A percentile compares a stretch with the other conserved stretches of the same genome.
These are phyloP conservation scores for Turritis glabra DNA, from an alignment of 345 rosid species.

Conservation along the genomic window DNA sequence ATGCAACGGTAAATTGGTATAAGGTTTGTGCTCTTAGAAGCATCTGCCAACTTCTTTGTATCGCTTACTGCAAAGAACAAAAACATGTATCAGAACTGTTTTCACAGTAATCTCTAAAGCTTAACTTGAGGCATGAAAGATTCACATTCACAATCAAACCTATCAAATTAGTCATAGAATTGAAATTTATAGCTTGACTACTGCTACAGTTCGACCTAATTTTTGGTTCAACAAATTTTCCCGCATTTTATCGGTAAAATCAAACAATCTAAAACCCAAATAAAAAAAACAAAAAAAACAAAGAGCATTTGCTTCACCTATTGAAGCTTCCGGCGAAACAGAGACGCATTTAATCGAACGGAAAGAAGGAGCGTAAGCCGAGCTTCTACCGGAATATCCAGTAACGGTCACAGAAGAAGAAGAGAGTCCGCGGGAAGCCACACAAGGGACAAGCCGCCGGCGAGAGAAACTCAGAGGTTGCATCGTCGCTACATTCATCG, in stretches of 20 bases:
- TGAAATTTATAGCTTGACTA: neutral
- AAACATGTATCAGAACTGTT: neutral
- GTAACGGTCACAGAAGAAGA: constrained; percentile 31
- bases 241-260: constrained; percentile 29
- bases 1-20: constrained; percentile 71
- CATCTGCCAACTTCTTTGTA: constrained; percentile 53
- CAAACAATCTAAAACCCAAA: constrained; percentile 26
- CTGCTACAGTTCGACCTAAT: neutral
- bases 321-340: constrained; percentile 21
- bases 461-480: constrained; percentile 39
- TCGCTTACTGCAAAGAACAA: constrained; percentile 44
- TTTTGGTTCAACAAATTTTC: constrained; percentile 3
- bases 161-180: neutral
- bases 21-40: constrained; percentile 59
- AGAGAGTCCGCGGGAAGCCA: constrained; percentile 17
- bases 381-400: constrained; percentile 26
- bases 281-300: neutral
- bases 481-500: constrained; percentile 36
- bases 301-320: constrained; percentile 42
- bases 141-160: constrained; percentile 6
- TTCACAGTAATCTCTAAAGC: neutral
- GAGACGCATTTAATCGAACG: constrained; percentile 49
- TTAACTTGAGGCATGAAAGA: neutral
- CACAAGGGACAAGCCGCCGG: constrained; percentile 25
- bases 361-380: constrained; percentile 23